phyloP scores from a whole-genome alignment of 306 rosid species.

The Dicorynia guianensis region DNA sequence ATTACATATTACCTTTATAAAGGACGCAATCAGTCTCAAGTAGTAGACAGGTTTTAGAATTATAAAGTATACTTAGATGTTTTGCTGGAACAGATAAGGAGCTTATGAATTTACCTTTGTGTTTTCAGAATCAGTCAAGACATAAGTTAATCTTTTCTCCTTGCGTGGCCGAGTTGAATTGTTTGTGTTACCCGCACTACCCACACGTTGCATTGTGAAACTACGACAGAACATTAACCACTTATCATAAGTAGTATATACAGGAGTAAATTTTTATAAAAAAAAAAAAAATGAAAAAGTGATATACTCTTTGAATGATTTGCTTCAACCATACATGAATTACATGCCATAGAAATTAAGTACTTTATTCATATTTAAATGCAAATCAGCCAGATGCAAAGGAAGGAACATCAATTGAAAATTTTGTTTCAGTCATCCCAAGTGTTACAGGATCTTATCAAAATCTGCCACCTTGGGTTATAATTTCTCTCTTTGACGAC shows the following conservation, averaged over 20 bases:
- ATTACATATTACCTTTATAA: conserved; percentile 34
- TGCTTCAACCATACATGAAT: conserved; percentile 10
- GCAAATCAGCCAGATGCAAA: conserved; percentile 9
- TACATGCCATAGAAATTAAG: conserved; percentile 3
- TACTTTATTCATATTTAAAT: neutral
- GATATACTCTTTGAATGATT: conserved; percentile 10
- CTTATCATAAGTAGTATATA: conserved; percentile 21
- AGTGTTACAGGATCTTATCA: neutral
- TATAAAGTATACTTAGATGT: neutral
- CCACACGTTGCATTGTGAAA: conserved; percentile 89
- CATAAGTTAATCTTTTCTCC: conserved; percentile 82
- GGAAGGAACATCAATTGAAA: conserved; percentile 14
- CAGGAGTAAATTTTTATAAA: neutral
- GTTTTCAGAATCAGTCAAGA: conserved; percentile 71
- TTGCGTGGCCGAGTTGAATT: conserved; percentile 79
- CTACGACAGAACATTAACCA: conserved; percentile 40
- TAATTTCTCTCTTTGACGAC: neutral
- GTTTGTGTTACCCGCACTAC: conserved; percentile 76
- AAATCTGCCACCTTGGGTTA: conserved; percentile 7
- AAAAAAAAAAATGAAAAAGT: neutral
- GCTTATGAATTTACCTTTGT: conserved; percentile 60
- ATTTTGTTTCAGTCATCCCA: neutral
- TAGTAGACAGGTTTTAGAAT: conserved; percentile 16
- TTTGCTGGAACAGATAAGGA: conserved; percentile 11
- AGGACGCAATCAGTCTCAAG: conserved; percentile 10